Percentiles rank a stretch among this genome's conserved stretches.
phyloP scores from a whole-genome alignment of 805 yeast species.

The Sugiyamaella marilandica region DNA sequence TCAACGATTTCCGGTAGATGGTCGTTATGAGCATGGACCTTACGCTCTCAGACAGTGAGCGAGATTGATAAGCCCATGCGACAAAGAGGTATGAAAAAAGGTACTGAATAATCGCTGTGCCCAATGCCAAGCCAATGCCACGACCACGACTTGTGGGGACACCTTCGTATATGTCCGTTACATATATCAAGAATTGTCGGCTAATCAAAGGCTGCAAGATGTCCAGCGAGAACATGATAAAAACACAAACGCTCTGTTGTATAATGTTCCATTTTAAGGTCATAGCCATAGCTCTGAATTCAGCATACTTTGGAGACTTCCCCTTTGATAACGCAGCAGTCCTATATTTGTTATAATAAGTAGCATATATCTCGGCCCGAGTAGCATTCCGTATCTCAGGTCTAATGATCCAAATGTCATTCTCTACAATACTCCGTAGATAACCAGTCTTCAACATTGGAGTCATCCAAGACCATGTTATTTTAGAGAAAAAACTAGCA shows the following conservation, averaged over 20 bases:
- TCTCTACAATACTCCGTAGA: constrained; percentile 9
- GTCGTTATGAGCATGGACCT: constrained; percentile 65
- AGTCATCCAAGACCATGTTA: constrained; percentile 14
- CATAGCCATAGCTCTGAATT: constrained; percentile 6
- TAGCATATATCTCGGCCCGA: not conserved
- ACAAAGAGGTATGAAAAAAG: constrained; percentile 5
- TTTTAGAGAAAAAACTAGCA: constrained; percentile 5
- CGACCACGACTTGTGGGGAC: constrained; percentile 8
- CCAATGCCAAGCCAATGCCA: constrained; percentile 15
- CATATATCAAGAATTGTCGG: constrained; percentile 7
- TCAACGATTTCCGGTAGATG: constrained; percentile 60
- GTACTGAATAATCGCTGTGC: constrained; percentile 4
- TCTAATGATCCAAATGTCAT: constrained; percentile 11
- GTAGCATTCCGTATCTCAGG: not conserved
- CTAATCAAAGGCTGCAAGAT: constrained; percentile 8
- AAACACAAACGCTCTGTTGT: not conserved
- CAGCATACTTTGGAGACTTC: constrained; percentile 1
- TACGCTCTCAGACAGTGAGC: constrained; percentile 43
- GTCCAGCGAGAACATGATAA: not conserved
- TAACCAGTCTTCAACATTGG: constrained; percentile 14
- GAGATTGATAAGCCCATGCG: constrained; percentile 6
- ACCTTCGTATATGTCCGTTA: constrained; percentile 8
- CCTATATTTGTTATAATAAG: constrained; percentile 4
- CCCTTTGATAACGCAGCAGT: not conserved
- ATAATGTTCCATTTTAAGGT: constrained; percentile 4